Percentiles rank a stretch among this genome's conserved stretches.
These are phyloP conservation scores for sweet orange (Citrus sinensis) DNA, from an alignment of 345 rosid species.

Conservation along the genomic window DVS_A1.0 CM039164.1:3775001-3775500, in stretches of 20 bases:
- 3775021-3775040: too few species aligned
- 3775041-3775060: too few species aligned
- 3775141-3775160: too few species aligned
- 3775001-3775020: too few species aligned
- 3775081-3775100: too few species aligned
- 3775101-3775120: too few species aligned
- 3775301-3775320: too few species aligned
- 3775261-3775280: not conserved
- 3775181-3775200: not conserved
- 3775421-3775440: not conserved
- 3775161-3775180: not conserved
- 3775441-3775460: constrained; percentile 8
- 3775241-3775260: not conserved
- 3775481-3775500: constrained; percentile 54
- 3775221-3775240: not conserved
- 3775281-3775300: not conserved
- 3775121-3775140: too few species aligned
- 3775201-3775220: not conserved
- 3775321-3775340: not conserved
- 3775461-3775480: constrained; percentile 87
- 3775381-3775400: too few species aligned
- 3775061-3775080: too few species aligned
- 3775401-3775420: not conserved
- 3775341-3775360: not conserved
- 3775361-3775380: not conserved